Conservation (phyloP, 1,284 basidiomycete genomes). For the Apiotrichum domesticum region DNA sequence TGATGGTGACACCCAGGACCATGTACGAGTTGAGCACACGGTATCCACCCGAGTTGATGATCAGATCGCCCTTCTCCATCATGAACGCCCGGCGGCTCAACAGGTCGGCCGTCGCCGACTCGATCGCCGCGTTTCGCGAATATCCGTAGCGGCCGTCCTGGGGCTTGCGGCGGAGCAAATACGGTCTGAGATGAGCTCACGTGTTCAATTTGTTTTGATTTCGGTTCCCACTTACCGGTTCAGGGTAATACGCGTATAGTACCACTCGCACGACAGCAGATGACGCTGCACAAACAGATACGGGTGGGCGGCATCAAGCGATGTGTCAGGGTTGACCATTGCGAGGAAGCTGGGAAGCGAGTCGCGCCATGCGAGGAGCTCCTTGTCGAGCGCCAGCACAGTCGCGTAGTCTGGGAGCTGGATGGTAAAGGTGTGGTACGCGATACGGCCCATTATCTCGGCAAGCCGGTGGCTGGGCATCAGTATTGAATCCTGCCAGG, state of each 20-base stretch:
- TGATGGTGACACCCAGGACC: conserved; percentile 48
- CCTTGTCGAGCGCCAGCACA: conserved; percentile 47
- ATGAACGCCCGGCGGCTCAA: conserved; percentile 45
- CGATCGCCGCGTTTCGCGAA: conserved; percentile 47
- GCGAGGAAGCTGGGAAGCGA: conserved; percentile 43
- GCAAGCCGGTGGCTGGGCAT: conserved; percentile 41
- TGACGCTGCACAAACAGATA: conserved; percentile 47
- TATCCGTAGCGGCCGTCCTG: conserved; percentile 46
- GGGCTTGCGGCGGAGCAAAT: conserved; percentile 45
- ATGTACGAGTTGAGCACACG: conserved; percentile 48
- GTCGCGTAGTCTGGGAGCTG: conserved; percentile 47
- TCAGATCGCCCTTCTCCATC: conserved; percentile 47
- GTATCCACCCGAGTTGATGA: conserved; percentile 46
- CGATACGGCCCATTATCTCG: conserved; percentile 48
- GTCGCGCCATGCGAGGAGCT: conserved; percentile 46
- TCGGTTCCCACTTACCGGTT: conserved; percentile 21
- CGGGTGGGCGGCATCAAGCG: conserved; percentile 37
- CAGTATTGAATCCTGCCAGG: neutral
- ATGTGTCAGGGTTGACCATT: conserved; percentile 41
- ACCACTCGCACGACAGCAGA: conserved; percentile 44
- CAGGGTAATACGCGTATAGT: conserved; percentile 44
- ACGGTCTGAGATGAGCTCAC: conserved; percentile 28
- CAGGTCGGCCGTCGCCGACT: conserved; percentile 47
- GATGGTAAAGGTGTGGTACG: conserved; percentile 49
- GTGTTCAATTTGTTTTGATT: conserved; percentile 7